Conservation (phyloP, 2,329 filamentous ascomycete species). For the Alternaria sp. region DNA sequence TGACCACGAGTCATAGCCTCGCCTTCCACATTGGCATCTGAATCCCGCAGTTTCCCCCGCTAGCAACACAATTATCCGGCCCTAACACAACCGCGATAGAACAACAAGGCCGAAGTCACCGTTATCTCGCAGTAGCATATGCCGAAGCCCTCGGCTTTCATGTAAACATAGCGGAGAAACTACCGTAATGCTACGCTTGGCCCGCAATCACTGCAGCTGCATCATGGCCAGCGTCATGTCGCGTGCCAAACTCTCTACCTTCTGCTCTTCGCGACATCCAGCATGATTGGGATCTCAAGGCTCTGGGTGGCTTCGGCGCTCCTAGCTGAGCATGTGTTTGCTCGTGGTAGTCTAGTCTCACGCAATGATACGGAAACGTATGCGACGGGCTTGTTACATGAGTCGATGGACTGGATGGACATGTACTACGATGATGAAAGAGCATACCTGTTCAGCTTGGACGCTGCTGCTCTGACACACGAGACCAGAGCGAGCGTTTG, state of each 20-base stretch:
- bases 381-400: conserved; percentile 38
- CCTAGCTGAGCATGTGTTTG: conserved; percentile 12
- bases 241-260: neutral
- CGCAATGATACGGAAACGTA: conserved; percentile 29
- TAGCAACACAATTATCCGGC: conserved; percentile 8
- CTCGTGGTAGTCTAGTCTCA: conserved; percentile 11
- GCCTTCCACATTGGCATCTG: conserved; percentile 6
- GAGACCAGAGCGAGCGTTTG: conserved; percentile 66
- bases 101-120: conserved; percentile 3
- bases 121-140: conserved; percentile 10
- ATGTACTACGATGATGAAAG: conserved; percentile 61
- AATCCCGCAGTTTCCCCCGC: neutral
- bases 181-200: conserved; percentile 5
- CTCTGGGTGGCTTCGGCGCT: conserved; percentile 23
- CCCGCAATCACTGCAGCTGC: neutral
- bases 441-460: conserved; percentile 63
- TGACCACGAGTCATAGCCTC: conserved; percentile 7
- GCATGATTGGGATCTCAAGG: conserved; percentile 18
- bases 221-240: neutral
- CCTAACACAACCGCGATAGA: conserved; percentile 1
- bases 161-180: conserved; percentile 2
- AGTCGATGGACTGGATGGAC: conserved; percentile 66
- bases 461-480: conserved; percentile 59
- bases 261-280: conserved; percentile 2
- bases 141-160: conserved; percentile 12